Evolutionary conservation across 2,329 filamentous ascomycete genomes (phyloP).

Genomic region (Emericellopsis atlantica): DNA sequence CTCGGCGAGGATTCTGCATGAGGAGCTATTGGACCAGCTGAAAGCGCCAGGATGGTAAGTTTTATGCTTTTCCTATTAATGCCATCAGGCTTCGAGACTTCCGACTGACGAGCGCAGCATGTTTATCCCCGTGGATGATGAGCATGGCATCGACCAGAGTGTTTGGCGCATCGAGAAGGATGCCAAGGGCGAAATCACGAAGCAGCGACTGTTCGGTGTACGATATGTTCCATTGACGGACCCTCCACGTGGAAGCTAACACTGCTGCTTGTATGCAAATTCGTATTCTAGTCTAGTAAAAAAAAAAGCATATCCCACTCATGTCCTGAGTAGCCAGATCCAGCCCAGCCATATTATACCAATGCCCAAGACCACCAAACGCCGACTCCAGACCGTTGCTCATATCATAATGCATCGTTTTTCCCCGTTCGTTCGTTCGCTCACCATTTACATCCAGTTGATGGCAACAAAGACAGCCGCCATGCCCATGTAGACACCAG

Average conservation of each 20-base stretch:
- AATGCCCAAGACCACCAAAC: background rate
- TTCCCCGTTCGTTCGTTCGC: background rate
- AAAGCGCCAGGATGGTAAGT: conserved; percentile 56
- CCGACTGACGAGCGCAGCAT: conserved; percentile 30
- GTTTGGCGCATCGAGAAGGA: conserved; percentile 69
- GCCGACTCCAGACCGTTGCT: background rate
- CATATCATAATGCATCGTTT: background rate
- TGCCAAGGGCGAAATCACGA: conserved; percentile 44
- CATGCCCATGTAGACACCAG: conserved; percentile 2
- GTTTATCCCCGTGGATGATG: conserved; percentile 64
- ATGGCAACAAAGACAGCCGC: conserved; percentile 2
- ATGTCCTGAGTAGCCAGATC: too few species aligned
- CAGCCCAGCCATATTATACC: background rate
- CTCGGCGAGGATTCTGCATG: conserved; percentile 62
- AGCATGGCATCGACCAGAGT: conserved; percentile 39
- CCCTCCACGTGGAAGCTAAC: conserved; percentile 28
- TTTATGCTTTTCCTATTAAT: background rate
- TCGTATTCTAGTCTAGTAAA: too few species aligned
- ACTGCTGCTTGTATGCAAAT: too few species aligned
- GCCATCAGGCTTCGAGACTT: background rate
- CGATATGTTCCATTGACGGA: conserved; percentile 69
- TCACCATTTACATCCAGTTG: conserved; percentile 1
- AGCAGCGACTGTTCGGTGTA: conserved; percentile 55
- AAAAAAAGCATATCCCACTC: too few species aligned
- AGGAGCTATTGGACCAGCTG: conserved; percentile 63